These are phyloP conservation scores for Apiospora aurea DNA, from an alignment of 2,329 filamentous ascomycete species.

Conservation along the genomic window DNA sequence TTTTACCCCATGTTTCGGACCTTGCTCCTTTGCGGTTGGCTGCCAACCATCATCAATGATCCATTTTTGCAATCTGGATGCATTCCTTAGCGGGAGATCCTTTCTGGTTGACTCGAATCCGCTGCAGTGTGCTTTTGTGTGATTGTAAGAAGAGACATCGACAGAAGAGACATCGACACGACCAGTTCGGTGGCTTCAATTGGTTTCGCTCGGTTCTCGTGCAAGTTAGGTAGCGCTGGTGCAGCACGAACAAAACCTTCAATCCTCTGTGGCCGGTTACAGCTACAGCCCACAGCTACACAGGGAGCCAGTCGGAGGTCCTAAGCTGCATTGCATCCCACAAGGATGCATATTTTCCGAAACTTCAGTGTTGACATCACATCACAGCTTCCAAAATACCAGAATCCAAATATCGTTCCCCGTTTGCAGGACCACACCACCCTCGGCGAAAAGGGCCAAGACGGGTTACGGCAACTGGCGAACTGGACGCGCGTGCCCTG, in stretches of 20 bases:
- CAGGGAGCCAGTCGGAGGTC: not conserved
- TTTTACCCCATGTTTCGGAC: slow-evolving; percentile 14
- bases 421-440: not conserved
- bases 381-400: not conserved
- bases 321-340: not conserved
- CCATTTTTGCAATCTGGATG: not conserved
- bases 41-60: not conserved
- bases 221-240: not conserved
- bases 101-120: not conserved
- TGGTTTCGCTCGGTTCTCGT: not conserved
- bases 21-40: not conserved
- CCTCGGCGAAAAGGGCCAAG: not conserved
- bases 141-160: too few species aligned
- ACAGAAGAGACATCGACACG: not conserved
- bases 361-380: slow-evolving; percentile 12
- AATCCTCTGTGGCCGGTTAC: not conserved
- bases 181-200: not conserved
- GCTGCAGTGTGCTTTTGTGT: not conserved
- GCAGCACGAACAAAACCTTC: not conserved
- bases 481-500: not conserved
- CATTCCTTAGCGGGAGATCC: not conserved
- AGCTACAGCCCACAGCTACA: not conserved
- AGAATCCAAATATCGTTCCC: not conserved
- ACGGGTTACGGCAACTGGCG: slow-evolving; percentile 12
- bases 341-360: not conserved